Evolutionary conservation across 169 alveolate species (phyloP), one percentile per base, ranked within the genome.

Genomic region (Cryptosporidium viatorum): DNA sequence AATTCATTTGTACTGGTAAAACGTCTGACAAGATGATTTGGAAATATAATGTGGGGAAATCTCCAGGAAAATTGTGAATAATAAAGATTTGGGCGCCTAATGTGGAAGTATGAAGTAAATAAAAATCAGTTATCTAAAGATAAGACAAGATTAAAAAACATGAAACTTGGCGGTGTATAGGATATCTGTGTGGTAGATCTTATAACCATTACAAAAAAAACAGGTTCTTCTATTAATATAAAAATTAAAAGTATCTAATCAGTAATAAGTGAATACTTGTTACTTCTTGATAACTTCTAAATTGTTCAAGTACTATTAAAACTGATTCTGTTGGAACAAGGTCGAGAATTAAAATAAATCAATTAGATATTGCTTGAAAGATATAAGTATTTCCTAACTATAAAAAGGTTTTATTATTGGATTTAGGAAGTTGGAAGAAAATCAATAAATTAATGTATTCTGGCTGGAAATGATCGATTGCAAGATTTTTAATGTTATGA

Each of bases 121-220:
- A 65, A 35, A 60, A 31, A 65, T 65, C 23, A 65, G 71, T 65
- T 65, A 65, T 65, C 50, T 65, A 35, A 65, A 65, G 50, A 37
- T 33, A 37, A 37, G 43, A 3, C 14, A n/a, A 55, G 6, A 55
- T n/a, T 2, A 55, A 26, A 55, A 55, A 35, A n/a, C 52, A 65
- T 65, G 71, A 65, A 65, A 37, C 14, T 65, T 31, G 71, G 71
- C 71, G 71, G 71, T 65, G 71, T 31, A 21, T 65, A 65, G 71
- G 71, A 65, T 65, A 65, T 65, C 71, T 65, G 52, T 31, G 71
- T 37, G 71, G 50, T 65, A 65, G 71, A 65, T 65, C 71, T 65
- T 9, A 21, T 55, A 55, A 55, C 37, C 35, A 21, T 8, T 23
- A 55, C 35, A 55, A n/a, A 16, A 55, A 55, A 55, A 37, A n/a